phyloP scores from a whole-genome alignment of 192 early-diverging fungal genomes.

The Backusella circina region DNA sequence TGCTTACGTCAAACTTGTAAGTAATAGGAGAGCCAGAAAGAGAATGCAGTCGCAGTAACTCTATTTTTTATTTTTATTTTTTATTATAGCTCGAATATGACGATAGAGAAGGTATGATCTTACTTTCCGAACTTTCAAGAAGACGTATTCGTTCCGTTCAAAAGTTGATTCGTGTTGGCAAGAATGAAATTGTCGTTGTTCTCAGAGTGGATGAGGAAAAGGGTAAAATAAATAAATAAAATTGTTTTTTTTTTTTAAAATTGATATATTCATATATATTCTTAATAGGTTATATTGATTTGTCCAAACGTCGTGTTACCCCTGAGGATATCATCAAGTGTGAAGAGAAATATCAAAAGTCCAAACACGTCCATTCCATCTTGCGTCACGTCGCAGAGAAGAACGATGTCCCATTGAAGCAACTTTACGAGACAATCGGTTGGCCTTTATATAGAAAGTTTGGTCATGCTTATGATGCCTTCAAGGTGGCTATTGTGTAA shows the following conservation, averaged over 20 bases:
- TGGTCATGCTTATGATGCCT: constrained; percentile 96
- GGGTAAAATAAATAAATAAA: constrained; percentile 41
- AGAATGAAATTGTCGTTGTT: constrained; percentile 91
- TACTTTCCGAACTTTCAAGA: constrained; percentile 88
- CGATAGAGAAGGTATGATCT: constrained; percentile 98
- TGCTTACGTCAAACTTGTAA: constrained; percentile 87
- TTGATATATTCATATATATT: background rate
- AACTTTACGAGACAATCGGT: constrained; percentile 77
- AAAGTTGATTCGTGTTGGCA: constrained; percentile 90
- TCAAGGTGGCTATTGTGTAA: constrained; percentile 88
- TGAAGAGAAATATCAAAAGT: constrained; percentile 92
- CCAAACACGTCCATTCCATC: constrained; percentile 85
- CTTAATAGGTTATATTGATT: constrained; percentile 87
- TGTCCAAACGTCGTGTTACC: constrained; percentile 91
- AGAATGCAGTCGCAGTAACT: background rate
- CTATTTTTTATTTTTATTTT: background rate
- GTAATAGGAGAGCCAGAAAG: background rate
- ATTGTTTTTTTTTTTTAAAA: no score
- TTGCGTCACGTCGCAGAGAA: constrained; percentile 88
- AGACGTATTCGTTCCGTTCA: constrained; percentile 96
- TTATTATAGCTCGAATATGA: constrained; percentile 77
- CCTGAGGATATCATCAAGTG: constrained; percentile 87
- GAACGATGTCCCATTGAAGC: constrained; percentile 74
- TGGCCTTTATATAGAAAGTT: constrained; percentile 97
- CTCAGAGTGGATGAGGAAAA: constrained; percentile 97